phyloP scores from a whole-genome alignment of 83 land plant genomes.

The Picea abies region DNA sequence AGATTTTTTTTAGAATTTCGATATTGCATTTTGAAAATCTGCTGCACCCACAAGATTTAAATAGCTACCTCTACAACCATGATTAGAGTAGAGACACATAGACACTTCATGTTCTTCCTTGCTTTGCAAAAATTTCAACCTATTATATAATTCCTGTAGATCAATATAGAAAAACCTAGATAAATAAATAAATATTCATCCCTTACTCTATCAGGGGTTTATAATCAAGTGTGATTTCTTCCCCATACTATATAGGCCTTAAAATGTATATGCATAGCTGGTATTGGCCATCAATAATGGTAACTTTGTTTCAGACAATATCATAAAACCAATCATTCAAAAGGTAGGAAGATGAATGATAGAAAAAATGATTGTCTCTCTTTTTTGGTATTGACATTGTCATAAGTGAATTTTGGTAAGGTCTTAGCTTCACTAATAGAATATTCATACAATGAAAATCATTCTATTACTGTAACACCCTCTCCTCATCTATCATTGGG shows the following conservation, averaged over 20 bases:
- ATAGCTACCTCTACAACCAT: constrained; percentile 94
- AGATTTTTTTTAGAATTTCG: too few species aligned
- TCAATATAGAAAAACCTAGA: not conserved
- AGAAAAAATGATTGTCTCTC: too few species aligned
- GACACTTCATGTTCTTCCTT: constrained; percentile 96
- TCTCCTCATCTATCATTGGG: too few species aligned
- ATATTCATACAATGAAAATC: too few species aligned
- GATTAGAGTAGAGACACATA: constrained; percentile 94
- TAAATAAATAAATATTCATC: not conserved
- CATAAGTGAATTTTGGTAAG: too few species aligned
- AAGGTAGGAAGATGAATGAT: too few species aligned
- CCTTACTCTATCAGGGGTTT: constrained; percentile 90
- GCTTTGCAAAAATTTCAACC: constrained; percentile 52
- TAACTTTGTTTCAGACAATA: constrained; percentile 57
- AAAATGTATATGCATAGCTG: constrained; percentile 93
- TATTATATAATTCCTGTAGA: not conserved
- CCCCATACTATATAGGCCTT: constrained; percentile 74
- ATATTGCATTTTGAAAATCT: constrained; percentile 77
- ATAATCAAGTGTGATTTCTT: constrained; percentile 98
- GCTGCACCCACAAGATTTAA: constrained; percentile 82
- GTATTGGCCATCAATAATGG: constrained; percentile 93
- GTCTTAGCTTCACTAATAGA: too few species aligned
- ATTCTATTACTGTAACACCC: too few species aligned
- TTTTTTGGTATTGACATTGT: too few species aligned
- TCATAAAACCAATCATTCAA: too few species aligned